Evolutionary conservation across 805 yeast genomes (phyloP).

Genomic region (Nakazawaea siamensis): DNA sequence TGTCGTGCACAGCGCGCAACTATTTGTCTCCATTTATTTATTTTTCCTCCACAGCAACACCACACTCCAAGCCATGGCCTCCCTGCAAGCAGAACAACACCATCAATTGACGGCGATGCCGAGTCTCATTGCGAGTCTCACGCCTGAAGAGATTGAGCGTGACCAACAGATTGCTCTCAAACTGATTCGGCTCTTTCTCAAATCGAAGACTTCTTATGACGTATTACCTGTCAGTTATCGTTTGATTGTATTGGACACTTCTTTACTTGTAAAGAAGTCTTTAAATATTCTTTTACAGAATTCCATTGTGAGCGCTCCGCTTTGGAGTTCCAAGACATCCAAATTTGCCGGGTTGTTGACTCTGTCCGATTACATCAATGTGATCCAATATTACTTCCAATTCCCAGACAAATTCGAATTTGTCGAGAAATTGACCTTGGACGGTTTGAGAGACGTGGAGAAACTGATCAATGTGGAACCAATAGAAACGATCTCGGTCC

Average conservation of each 20-base stretch:
- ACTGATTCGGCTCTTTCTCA: slow-evolving; percentile 76
- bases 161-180: slow-evolving; percentile 73
- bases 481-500: slow-evolving; percentile 78
- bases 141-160: slow-evolving; percentile 26
- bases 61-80: slow-evolving; percentile 5
- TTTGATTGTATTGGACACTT: slow-evolving; percentile 86
- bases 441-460: slow-evolving; percentile 82
- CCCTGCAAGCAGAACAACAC: slow-evolving; percentile 10
- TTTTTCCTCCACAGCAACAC: neutral
- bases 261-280: slow-evolving; percentile 82
- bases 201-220: slow-evolving; percentile 90
- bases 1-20: neutral
- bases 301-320: slow-evolving; percentile 91
- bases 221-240: slow-evolving; percentile 94
- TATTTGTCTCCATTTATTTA: neutral
- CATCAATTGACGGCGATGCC: slow-evolving; percentile 10
- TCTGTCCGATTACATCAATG: slow-evolving; percentile 87
- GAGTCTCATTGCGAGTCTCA: slow-evolving; percentile 4
- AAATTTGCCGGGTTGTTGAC: slow-evolving; percentile 92
- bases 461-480: slow-evolving; percentile 79
- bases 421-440: slow-evolving; percentile 77
- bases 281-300: slow-evolving; percentile 85
- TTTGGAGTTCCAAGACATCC: slow-evolving; percentile 88
- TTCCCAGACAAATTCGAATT: slow-evolving; percentile 82
- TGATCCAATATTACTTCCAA: slow-evolving; percentile 87